Evolutionary conservation across 768 basidiomycete genomes (phyloP).

Genomic region (Rhodosporidiobolus sp.): DNA sequence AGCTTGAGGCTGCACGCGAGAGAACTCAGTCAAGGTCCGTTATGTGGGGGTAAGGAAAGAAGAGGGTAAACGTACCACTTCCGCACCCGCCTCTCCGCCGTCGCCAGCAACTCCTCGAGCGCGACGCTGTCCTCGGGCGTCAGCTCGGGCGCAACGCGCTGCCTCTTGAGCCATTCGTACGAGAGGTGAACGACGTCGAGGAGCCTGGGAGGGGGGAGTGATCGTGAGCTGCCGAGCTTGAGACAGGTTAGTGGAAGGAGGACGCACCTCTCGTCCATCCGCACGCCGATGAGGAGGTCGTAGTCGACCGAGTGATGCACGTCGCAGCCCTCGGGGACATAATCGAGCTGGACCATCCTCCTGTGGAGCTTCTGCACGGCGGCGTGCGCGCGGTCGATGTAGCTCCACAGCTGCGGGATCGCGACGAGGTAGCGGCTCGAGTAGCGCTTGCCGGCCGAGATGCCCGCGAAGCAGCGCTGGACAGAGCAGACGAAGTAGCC

Average conservation of each 20-base stretch:
- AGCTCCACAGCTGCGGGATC: conserved; percentile 17
- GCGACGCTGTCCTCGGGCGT: background rate
- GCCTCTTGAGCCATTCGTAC: conserved; percentile 19
- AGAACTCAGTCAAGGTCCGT: background rate
- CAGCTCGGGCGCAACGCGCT: conserved; percentile 6
- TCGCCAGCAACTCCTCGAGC: conserved; percentile 19
- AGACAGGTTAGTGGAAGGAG: background rate
- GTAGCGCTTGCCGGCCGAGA: conserved; percentile 8
- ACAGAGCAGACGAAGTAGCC: conserved; percentile 34
- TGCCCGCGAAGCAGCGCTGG: conserved; percentile 23
- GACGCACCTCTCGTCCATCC: conserved; percentile 29
- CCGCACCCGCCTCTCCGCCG: conserved; percentile 28
- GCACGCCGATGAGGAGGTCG: conserved; percentile 32
- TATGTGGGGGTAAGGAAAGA: background rate
- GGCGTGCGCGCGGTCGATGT: conserved; percentile 30
- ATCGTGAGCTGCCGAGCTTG: background rate
- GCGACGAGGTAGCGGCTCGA: conserved; percentile 6
- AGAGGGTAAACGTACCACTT: conserved; percentile 3
- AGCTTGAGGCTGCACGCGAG: conserved; percentile 15
- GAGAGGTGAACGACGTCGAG: conserved; percentile 37
- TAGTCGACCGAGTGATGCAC: conserved; percentile 25
- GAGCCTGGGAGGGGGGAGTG: conserved; percentile 10
- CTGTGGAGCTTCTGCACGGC: conserved; percentile 23
- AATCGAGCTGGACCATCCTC: conserved; percentile 10
- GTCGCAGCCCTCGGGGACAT: conserved; percentile 11